Conservation (phyloP, 768 basidiomycete species). For the Mycena olivaceomarginata region DNA sequence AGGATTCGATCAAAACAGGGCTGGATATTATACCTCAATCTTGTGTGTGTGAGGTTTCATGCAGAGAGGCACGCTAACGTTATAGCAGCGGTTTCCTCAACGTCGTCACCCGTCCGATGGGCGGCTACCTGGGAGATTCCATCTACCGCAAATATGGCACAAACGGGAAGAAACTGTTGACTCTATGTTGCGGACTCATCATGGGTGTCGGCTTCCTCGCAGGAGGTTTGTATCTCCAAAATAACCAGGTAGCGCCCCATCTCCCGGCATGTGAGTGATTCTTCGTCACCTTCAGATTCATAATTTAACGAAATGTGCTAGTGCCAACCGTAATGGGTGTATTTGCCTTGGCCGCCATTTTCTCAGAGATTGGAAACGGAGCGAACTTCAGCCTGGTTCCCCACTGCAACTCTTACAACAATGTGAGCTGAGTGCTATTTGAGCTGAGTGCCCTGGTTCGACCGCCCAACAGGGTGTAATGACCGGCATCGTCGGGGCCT, state of each 20-base stretch:
- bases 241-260: slow-evolving; percentile 47
- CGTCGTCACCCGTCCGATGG: slow-evolving; percentile 68
- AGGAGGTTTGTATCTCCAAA: slow-evolving; percentile 65
- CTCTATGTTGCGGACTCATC: slow-evolving; percentile 62
- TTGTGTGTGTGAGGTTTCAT: slow-evolving; percentile 38
- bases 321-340: slow-evolving; percentile 60
- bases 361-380: slow-evolving; percentile 69
- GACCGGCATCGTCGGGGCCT: slow-evolving; percentile 60
- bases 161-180: slow-evolving; percentile 69
- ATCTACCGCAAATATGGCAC: slow-evolving; percentile 65
- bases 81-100: slow-evolving; percentile 67
- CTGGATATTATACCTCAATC: slow-evolving; percentile 69
- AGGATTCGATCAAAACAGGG: slow-evolving; percentile 67
- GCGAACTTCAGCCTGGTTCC: slow-evolving; percentile 71
- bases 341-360: slow-evolving; percentile 62
- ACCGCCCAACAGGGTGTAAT: slow-evolving; percentile 52
- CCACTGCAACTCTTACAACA: slow-evolving; percentile 66
- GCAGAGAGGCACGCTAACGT: slow-evolving; percentile 1
- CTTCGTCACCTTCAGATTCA: not conserved
- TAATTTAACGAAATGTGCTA: not conserved
- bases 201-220: slow-evolving; percentile 67
- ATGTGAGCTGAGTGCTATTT: slow-evolving; percentile 35
- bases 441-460: not conserved
- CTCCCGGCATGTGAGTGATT: slow-evolving; percentile 56
- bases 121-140: slow-evolving; percentile 68